These are phyloP conservation scores for Saccharomycopsis microspora DNA, from an alignment of 805 yeast genomes.

Conservation along the genomic window DNA sequence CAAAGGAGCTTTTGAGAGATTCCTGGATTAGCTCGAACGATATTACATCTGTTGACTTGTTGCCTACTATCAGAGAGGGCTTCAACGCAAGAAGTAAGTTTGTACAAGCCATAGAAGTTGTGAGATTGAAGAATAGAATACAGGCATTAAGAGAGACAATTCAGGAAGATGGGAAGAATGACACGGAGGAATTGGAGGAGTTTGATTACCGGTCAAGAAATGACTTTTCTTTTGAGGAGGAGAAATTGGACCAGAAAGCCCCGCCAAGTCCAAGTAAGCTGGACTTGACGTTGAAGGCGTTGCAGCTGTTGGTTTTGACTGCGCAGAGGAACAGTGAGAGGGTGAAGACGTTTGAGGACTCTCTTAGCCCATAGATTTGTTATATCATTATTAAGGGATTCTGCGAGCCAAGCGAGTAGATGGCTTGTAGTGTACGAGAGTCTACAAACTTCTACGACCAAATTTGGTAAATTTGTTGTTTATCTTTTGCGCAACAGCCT, in stretches of 20 bases:
- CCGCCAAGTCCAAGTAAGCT: constrained; percentile 23
- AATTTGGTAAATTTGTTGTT: background rate
- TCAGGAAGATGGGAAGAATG: constrained; percentile 24
- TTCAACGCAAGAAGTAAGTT: constrained; percentile 79
- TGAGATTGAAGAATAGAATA: constrained; percentile 71
- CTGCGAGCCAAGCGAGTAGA: background rate
- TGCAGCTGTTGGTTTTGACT: constrained; percentile 60
- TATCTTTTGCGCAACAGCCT: background rate
- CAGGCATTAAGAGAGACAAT: constrained; percentile 53
- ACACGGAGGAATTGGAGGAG: constrained; percentile 19
- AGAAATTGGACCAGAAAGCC: constrained; percentile 3
- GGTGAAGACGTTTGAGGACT: constrained; percentile 18
- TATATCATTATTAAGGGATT: background rate
- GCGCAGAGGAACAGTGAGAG: constrained; percentile 50
- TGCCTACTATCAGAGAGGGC: constrained; percentile 70
- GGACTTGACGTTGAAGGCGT: constrained; percentile 38
- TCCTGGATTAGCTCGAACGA: constrained; percentile 60
- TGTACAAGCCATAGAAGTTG: constrained; percentile 76
- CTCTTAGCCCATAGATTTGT: background rate
- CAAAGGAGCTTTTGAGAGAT: constrained; percentile 50
- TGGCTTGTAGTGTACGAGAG: background rate
- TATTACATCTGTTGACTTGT: constrained; percentile 46
- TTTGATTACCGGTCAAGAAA: constrained; percentile 6
- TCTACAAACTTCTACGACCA: background rate
- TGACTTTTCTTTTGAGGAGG: constrained; percentile 2